Base-by-base conservation (phyloP, 2,329 filamentous ascomycete genomes). In the Venturia nashicola region DNA sequence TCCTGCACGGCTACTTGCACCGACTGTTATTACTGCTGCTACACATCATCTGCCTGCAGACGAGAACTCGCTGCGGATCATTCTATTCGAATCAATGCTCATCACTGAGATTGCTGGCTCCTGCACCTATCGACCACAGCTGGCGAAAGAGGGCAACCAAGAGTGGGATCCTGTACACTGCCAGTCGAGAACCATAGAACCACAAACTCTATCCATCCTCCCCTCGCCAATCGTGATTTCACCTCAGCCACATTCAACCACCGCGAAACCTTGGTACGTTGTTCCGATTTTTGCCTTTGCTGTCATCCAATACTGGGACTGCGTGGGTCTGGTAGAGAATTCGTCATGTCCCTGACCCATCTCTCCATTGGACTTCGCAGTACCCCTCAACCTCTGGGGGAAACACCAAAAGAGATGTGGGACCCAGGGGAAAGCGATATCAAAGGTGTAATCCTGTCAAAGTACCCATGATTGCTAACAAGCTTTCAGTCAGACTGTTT, bases 1-100 rank as follows among this genome's bases (percentile, higher is more conserved):
- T 62, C 34, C 44, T 46, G 60, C 60, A 62, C 44, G 60, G 42
- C 44, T 51, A 46, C 60, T 39, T 51, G 60, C 60, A 62, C 44
- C 14, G 18, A 20, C 44, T 61, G 60, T 48, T 36, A 48, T 61
- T 44, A 51, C 42, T 34, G 27, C 27, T 61, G 60, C 42, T 62
- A 62, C 46, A 36, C 61, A 51, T 54, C 61, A 46, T 48, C 40
- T 54, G 61, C 43, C 23, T 43, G 44, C 40, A 23, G 61, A 54
- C 46, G 46, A 62, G 44, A 62, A 54, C 43, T 39, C 42, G 36
- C 27, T 32, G 60, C 46, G 18, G 40, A 62, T 62, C 61, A 2
- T 63, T 51, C 43, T 63, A 63, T 63, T 46, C 27, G 43, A 46
- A 63, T 60, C 59, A 60, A 60, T 27, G 27, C 2, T 44, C 36